Base-by-base conservation (phyloP, 306 rosid genomes). In the Prinsepia uniflora region DNA sequence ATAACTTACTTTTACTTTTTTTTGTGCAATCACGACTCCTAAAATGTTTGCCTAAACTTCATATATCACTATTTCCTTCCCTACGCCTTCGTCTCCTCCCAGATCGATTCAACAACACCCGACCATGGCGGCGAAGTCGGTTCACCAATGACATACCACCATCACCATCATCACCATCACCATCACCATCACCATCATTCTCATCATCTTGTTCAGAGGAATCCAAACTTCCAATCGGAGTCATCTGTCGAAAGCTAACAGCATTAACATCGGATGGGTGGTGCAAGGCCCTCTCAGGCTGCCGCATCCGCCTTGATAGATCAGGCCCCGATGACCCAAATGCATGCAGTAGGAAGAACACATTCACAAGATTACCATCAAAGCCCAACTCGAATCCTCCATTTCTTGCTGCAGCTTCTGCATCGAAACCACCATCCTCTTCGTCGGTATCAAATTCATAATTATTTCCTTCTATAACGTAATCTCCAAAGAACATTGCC, bases 401-500 rank as follows among this genome's bases (percentile, higher is more conserved):
- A 70, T 70, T 85, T 66, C 92, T 81, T 52, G 86, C 96, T 55
- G 75, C 77, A 73, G 63, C 86, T 54, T 75, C 83, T 11, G 71
- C 83, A 75, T 85, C 86, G 18, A 73, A 77, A 24, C 78, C 80
- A 10, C 78, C 89, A 45, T 87, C 94, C 47, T 89, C 93, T 30
- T 89, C 98, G 12, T 87, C 96, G 1, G 89, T 22, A 61, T 86
- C 87, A 5, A 75, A 76, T 41, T 77, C 87, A 63, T 81, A 75
- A 79, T 74, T 87, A 59, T 83, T 89, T 75, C 91, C 86, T 74
- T 95, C 99, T 11, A 95, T 86, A 48, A 95, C 96, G 61, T 95
- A 95, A 78, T 95, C 99, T 48, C 99, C 99, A 10, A 86, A 87
- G 53, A 95, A 86, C 85, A 91, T 84, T 68, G 99, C 96, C 64